Conservation (phyloP, 805 yeast genomes). For the Ogataea neopini region DNA sequence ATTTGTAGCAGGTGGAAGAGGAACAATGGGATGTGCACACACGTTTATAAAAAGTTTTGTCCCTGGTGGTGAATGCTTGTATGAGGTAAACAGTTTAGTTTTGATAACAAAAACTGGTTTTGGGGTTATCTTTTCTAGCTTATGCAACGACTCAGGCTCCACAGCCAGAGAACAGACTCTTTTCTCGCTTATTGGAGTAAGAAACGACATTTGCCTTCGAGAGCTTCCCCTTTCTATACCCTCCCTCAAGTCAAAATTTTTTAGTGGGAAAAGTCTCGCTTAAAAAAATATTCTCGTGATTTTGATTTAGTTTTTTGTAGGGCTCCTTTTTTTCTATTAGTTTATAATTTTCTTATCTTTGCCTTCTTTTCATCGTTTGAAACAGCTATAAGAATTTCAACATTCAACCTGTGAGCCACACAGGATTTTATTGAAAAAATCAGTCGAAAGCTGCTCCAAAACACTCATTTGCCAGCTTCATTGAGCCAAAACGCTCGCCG, state of each 20-base stretch:
- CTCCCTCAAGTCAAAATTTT: too few species aligned
- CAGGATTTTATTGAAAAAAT: background rate
- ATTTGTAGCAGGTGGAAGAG: conserved; percentile 46
- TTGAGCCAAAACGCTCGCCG: background rate
- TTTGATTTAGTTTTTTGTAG: background rate
- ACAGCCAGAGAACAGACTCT: background rate
- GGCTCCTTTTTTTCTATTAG: background rate
- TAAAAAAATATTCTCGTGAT: background rate
- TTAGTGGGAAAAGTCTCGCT: background rate
- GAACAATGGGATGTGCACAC: conserved; percentile 66
- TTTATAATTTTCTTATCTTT: background rate
- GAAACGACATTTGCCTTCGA: conserved; percentile 22
- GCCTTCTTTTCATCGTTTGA: background rate
- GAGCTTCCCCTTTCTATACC: too few species aligned
- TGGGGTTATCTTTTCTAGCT: conserved; percentile 41
- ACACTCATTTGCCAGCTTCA: background rate
- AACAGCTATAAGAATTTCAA: background rate
- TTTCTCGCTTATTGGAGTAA: conserved; percentile 17
- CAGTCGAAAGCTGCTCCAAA: background rate
- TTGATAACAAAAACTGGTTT: conserved; percentile 74
- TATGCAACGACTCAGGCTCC: background rate
- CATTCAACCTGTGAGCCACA: background rate
- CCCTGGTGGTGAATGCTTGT: conserved; percentile 31
- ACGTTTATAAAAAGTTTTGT: conserved; percentile 79
- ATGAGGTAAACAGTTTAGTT: conserved; percentile 47